Evolutionary conservation across 768 basidiomycete genomes (phyloP).

Genomic region (Boletus subcaerulescens): DNA sequence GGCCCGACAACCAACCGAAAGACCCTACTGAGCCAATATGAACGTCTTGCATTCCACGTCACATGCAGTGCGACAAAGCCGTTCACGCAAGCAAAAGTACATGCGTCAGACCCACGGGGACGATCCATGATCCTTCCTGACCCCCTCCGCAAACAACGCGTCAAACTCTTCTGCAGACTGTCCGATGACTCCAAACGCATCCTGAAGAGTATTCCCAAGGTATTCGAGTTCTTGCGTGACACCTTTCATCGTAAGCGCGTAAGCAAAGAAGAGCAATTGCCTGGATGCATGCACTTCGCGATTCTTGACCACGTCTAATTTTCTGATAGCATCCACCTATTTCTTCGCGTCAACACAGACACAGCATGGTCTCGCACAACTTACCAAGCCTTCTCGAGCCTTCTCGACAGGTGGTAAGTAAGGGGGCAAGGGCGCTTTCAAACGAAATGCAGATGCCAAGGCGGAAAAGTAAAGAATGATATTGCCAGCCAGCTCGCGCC

Average conservation of each 20-base stretch:
- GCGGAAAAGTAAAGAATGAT: slow-evolving; percentile 88
- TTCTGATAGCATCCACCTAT: slow-evolving; percentile 79
- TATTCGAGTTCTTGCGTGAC: slow-evolving; percentile 86
- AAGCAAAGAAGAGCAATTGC: slow-evolving; percentile 91
- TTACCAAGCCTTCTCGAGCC: slow-evolving; percentile 73
- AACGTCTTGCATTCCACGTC: slow-evolving; percentile 7
- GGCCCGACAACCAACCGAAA: neutral
- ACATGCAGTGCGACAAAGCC: neutral
- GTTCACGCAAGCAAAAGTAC: neutral
- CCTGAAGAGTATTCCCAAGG: slow-evolving; percentile 78
- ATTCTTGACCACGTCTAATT: slow-evolving; percentile 83
- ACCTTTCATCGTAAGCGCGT: slow-evolving; percentile 91
- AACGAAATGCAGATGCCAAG: slow-evolving; percentile 71
- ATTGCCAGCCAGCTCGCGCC: slow-evolving; percentile 93
- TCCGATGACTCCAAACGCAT: slow-evolving; percentile 91
- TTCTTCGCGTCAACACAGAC: neutral
- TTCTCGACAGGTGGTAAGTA: slow-evolving; percentile 93
- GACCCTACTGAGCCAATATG: neutral
- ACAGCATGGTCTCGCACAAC: slow-evolving; percentile 15
- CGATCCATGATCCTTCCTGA: slow-evolving; percentile 1
- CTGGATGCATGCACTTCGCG: slow-evolving; percentile 78
- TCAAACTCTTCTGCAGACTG: slow-evolving; percentile 82
- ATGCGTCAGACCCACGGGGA: slow-evolving; percentile 15
- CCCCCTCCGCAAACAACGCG: slow-evolving; percentile 51
- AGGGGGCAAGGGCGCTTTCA: slow-evolving; percentile 93